Percentiles rank a stretch among this genome's conserved stretches.
These are phyloP conservation scores for Sarcocystis neurona DNA, from an alignment of 169 alveolate genomes.

Conservation along the genomic window DNA sequence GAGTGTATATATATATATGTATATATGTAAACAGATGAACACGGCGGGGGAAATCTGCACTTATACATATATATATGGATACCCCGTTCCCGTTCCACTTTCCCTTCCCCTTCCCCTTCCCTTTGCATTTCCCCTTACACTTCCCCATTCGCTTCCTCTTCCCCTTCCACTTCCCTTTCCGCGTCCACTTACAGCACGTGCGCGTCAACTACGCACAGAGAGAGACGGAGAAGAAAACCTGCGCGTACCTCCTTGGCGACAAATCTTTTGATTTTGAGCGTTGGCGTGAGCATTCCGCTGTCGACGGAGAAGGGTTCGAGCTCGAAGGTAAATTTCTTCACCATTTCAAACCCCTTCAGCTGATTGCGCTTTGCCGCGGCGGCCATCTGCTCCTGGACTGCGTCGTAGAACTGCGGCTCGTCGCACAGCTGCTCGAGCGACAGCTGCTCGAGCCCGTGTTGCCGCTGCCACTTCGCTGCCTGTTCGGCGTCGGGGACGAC, in stretches of 20 bases:
- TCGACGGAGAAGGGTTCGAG: slow-evolving; percentile 68
- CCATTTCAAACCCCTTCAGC: slow-evolving; percentile 63
- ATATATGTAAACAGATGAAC: too few relatives aligned
- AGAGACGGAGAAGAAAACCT: too few relatives aligned
- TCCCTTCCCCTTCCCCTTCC: too few relatives aligned
- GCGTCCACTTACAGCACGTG: too few relatives aligned
- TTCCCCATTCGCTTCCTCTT: too few relatives aligned
- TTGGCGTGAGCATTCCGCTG: slow-evolving; percentile 67
- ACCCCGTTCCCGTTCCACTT: too few relatives aligned
- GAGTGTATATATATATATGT: too few relatives aligned
- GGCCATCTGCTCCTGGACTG: slow-evolving; percentile 47
- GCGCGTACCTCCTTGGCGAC: slow-evolving; percentile 56
- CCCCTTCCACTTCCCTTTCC: too few relatives aligned
- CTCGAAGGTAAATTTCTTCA: slow-evolving; percentile 39
- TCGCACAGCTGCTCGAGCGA: slow-evolving; percentile 21
- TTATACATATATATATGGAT: too few relatives aligned
- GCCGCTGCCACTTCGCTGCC: slow-evolving; percentile 43
- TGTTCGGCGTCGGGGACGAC: slow-evolving; percentile 59
- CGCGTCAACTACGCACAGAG: too few relatives aligned
- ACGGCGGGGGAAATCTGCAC: too few relatives aligned
- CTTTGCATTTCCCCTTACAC: too few relatives aligned
- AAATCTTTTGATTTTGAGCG: slow-evolving; percentile 67
- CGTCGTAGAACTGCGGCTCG: slow-evolving; percentile 44
- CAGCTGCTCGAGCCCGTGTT: background rate
- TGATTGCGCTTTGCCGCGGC: slow-evolving; percentile 48